Evolutionary conservation across 257 asterid genomes (phyloP), one percentile per base, ranked within the genome.

Genomic region (Nyctanthes arbortristis): DNA sequence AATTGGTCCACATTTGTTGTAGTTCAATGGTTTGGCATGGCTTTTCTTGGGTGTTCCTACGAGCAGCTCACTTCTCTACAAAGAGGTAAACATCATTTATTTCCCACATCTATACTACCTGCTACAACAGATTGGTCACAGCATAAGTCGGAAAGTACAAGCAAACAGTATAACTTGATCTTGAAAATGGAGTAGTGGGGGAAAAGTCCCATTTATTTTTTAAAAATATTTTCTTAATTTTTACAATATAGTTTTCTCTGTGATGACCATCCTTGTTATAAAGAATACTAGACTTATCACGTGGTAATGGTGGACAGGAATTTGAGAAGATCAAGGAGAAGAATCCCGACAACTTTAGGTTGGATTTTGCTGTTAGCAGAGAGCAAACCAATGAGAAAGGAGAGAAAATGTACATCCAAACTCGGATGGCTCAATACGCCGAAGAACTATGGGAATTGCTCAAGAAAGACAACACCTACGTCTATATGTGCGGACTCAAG

Each of bases 21-120:
- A 93, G 98, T 93, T 88, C 91, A 93, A 89, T 32, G 98, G 98
- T 35, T 73, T 89, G 75, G 97, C 96, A 64, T 90, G 98, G 98
- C 96, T 93, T 27, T 93, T 93, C 92, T 75, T 93, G 85, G 98
- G 97, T 29, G 98, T 93, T 70, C 98, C 98, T 18, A 90, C 97
- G 24, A 79, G 90, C 88, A 90, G 97, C 78, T 93, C 98, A 13
- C 76, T 93, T 66, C 95, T 93, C 35, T 90, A 93, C 93, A 93
- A 90, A 72, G 98, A 93, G 90, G 98, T 93, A 77, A 67, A n/a
- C n/a, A n/a, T 22, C 16, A 40, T 12, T 12, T 12, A 0, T 5
- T 14, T 40, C 49, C 13, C 2, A 40, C 7, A 14, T 37, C 45
- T 3, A 14, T 40, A 40, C 49, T 12, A 14, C 14, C 20, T 40